Evolutionary conservation across 179 eudicot species (phyloP).

Genomic region (Spergularia azorica): DNA sequence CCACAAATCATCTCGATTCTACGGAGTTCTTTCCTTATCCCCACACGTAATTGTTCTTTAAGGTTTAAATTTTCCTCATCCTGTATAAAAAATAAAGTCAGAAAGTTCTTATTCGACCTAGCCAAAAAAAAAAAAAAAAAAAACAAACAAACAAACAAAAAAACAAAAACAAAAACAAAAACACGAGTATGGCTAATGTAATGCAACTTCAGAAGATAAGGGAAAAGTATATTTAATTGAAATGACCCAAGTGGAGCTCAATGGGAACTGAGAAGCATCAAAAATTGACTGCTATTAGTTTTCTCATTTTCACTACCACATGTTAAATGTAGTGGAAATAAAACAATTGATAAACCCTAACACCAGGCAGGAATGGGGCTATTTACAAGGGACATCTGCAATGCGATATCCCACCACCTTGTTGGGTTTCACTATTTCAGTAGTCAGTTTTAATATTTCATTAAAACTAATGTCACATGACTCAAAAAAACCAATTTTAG

Average conservation of each 20-base stretch:
- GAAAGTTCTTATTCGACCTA: background rate
- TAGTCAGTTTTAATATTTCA: too few relatives aligned
- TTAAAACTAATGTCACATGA: too few relatives aligned
- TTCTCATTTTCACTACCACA: background rate
- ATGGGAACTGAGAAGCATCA: background rate
- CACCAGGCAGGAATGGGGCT: background rate
- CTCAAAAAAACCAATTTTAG: too few relatives aligned
- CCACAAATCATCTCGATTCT: slow-evolving; percentile 45
- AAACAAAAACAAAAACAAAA: background rate
- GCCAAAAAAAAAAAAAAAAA: background rate
- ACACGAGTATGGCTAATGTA: background rate
- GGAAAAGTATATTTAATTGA: background rate
- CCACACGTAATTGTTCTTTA: slow-evolving; percentile 65
- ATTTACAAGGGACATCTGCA: background rate
- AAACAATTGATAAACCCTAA: background rate
- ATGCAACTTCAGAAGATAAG: background rate
- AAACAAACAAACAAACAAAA: too few relatives aligned
- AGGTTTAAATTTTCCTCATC: slow-evolving; percentile 67
- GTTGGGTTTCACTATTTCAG: too few relatives aligned
- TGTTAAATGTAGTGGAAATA: background rate
- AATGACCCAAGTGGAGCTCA: background rate
- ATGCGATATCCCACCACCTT: background rate
- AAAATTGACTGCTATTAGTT: background rate
- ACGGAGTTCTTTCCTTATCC: slow-evolving; percentile 52
- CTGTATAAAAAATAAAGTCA: slow-evolving; percentile 32